Evolutionary conservation across 2,329 filamentous ascomycete species (phyloP), one percentile per base, ranked within the genome.

Genomic region (Trichophaea hybrida): DNA sequence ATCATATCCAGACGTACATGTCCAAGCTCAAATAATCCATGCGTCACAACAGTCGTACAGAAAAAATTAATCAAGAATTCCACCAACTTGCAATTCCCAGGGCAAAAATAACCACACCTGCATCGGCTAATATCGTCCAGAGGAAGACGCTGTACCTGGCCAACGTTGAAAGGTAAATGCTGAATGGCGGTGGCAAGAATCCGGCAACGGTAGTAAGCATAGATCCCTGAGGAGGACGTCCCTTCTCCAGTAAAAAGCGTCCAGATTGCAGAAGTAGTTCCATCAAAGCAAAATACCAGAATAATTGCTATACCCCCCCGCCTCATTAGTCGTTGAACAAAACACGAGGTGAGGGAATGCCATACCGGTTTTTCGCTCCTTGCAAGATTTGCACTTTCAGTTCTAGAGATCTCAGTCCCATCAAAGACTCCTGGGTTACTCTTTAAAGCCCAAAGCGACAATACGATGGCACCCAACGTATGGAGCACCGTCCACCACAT

Each of bases 261-360:
- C 80, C 82, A 1, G 81, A 84, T 64, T 91, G 80, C 64, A 91
- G 74, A 57, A 87, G 70, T 8, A 87, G 77, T 73, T 93, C 86
- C 35, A 81, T 83, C 0, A 86, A 88, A 5, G 85, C 83, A 70
- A 91, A 93, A n/a, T 86, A 78, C 75, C 83, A 88, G 72, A 91
- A 89, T 72, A 89, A 84, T 62, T 77, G 76, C 50, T 74, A 74
- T 43, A 60, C 51, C 53, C 50, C 10, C 31, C n/a, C 49, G 24
- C 53, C 10, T 10, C 12, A 24, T 50, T 32, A 50, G 38, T 43
- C n/a, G 34, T 32, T 7, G 34, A 15, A 33, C 37, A 34, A 32
- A 43, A 61, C 60, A 49, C 31, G 61, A 52, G 61, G 61, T 64
- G 32, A 59, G 59, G 13, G 50, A 37, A 6, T 37, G 13, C 12